Percentiles rank a stretch among this genome's conserved stretches.
These are phyloP conservation scores for Eucommia ulmoides DNA, from an alignment of 257 asterid genomes.

Conservation along the genomic window DNA sequence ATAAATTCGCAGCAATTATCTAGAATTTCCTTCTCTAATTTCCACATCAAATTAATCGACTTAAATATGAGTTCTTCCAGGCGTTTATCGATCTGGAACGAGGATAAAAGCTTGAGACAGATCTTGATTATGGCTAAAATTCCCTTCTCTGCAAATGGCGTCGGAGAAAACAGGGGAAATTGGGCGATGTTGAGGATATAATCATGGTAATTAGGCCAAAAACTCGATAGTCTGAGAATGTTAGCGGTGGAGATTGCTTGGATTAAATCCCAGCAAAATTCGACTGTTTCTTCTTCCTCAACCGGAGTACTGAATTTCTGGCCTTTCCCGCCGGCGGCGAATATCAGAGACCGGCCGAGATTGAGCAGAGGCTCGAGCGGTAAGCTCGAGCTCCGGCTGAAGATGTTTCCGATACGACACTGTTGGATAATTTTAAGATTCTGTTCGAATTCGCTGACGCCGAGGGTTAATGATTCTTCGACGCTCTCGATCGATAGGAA, in stretches of 20 bases:
- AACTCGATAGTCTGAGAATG: constrained; percentile 40
- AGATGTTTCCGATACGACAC: constrained; percentile 74
- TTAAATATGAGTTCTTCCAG: constrained; percentile 69
- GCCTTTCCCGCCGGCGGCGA: constrained; percentile 76
- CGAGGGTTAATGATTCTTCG: constrained; percentile 71
- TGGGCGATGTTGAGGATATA: constrained; percentile 63
- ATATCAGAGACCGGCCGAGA: constrained; percentile 75
- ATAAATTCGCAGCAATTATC: constrained; percentile 66
- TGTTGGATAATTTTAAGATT: constrained; percentile 69
- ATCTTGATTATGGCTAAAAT: constrained; percentile 49
- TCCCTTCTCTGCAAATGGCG: constrained; percentile 70
- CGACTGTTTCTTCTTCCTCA: constrained; percentile 83
- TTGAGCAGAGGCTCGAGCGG: constrained; percentile 59
- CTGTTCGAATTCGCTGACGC: constrained; percentile 77
- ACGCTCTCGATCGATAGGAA: constrained; percentile 71
- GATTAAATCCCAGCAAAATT: constrained; percentile 81
- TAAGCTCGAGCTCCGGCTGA: constrained; percentile 51
- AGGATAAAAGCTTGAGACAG: constrained; percentile 54
- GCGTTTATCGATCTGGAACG: constrained; percentile 30
- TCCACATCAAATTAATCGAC: constrained; percentile 76
- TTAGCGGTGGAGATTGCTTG: constrained; percentile 39
- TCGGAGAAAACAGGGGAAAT: constrained; percentile 64
- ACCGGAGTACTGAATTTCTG: constrained; percentile 72
- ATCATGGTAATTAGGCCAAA: constrained; percentile 84
- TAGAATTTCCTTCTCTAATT: constrained; percentile 74